A percentile compares a stretch with the other conserved stretches of the same genome.
Evolutionary conservation across 2,329 filamentous ascomycete species (phyloP).

Genomic region (Dactylellina parvicollis): DNA sequence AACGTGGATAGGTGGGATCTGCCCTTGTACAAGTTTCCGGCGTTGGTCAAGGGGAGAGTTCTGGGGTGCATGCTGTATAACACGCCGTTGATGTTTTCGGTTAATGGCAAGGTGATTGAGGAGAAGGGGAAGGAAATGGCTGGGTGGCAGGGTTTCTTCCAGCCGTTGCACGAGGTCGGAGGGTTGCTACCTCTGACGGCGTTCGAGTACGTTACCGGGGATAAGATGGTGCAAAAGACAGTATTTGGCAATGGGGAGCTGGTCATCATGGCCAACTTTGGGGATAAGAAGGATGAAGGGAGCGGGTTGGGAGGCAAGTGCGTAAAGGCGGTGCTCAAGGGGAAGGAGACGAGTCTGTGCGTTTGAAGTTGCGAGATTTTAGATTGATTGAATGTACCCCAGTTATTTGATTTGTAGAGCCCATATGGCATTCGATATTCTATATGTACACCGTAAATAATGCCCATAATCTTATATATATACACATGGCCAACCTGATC

Average conservation of each 20-base stretch:
- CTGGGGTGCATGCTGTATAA: constrained; percentile 26
- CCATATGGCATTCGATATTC: constrained; percentile 6
- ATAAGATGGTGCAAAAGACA: constrained; percentile 12
- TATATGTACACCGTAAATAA: constrained; percentile 6
- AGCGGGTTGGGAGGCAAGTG: constrained; percentile 13
- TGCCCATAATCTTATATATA: background rate
- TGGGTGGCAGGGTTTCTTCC: constrained; percentile 19
- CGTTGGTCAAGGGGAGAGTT: background rate
- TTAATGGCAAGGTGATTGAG: constrained; percentile 20
- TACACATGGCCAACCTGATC: too few relatives aligned
- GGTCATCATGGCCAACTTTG: constrained; percentile 15
- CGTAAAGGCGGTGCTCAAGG: background rate
- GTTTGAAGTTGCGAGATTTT: too few relatives aligned
- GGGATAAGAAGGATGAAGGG: background rate
- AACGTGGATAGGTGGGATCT: constrained; percentile 31
- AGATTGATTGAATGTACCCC: too few relatives aligned
- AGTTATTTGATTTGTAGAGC: too few relatives aligned
- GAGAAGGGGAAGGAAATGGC: constrained; percentile 24
- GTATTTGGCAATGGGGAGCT: constrained; percentile 23
- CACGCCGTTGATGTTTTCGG: constrained; percentile 4
- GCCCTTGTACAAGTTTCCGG: constrained; percentile 25
- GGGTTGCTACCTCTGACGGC: constrained; percentile 9
- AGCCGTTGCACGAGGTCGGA: constrained; percentile 16
- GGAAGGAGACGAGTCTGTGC: constrained; percentile 1
- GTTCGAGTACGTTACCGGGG: constrained; percentile 2